Base-by-base conservation (phyloP, 2,329 filamentous ascomycete genomes). In the Xenoacremonium recifei region DNA sequence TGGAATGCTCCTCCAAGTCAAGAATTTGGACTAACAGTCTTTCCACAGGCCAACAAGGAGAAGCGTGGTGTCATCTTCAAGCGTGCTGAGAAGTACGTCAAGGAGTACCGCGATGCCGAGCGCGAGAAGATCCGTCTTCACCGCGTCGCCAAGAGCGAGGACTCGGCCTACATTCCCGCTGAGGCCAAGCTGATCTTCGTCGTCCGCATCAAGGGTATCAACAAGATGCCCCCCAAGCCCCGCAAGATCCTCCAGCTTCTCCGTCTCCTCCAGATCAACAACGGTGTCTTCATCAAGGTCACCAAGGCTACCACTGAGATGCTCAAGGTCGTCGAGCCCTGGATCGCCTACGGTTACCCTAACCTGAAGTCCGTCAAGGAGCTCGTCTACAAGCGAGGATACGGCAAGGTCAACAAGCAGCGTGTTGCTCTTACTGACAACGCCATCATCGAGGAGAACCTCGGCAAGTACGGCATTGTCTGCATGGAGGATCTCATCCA, bases 171-270 rank as follows among this genome's bases (percentile, higher is more conserved):
- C 76, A 87, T 99, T 61, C 85, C 89, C 55, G 91, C 89, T 55
- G 90, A 99, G 83, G 77, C 88, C 69, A 96, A 96, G 79, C 80
- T 99, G 67, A 90, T 92, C 78, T 99, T 99, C 73, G 84, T 99
- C 64, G 78, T 97, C 75, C 92, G 93, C 73, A 99, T 99, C 83
- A 99, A 99, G 89, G 93, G 92, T 95, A 97, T 99, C 90, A 97
- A 97, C 89, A 99, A 99, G 88, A 97, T 99, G 66, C 85, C 95
- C 70, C 93, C 93, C 64, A 97, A 99, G 88, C 95, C 95, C 75
- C 91, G 93, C 82, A 99, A 99, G 86, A 97, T 96, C 68, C 85
- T 99, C 64, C 93, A 99, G 79, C 89, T 99, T 50, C 91, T 99
- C 71, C 92, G 93, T 81, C 89, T 99, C 58, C 86, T 99, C 66